Conservation (phyloP, 192 early-diverging fungal genomes). For the Coemansia sp. region DNA sequence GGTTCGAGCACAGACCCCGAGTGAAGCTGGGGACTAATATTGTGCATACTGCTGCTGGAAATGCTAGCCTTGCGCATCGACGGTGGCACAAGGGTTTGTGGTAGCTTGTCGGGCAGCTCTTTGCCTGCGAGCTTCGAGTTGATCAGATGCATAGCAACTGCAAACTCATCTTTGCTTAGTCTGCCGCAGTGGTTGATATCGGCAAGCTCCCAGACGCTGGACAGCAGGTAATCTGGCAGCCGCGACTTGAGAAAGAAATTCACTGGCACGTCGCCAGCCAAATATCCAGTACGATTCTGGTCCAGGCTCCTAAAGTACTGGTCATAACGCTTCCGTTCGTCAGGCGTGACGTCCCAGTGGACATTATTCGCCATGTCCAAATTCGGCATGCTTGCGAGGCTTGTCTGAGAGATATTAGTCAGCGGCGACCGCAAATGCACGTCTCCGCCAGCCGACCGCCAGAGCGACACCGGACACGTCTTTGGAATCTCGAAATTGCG, state of each 20-base stretch:
- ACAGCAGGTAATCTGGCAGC: constrained; percentile 66
- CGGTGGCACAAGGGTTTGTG: constrained; percentile 51
- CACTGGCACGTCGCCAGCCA: constrained; percentile 74
- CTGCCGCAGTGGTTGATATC: constrained; percentile 65
- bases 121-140: constrained; percentile 61
- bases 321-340: constrained; percentile 76
- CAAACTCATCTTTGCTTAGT: constrained; percentile 73
- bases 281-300: constrained; percentile 58
- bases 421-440: constrained; percentile 36
- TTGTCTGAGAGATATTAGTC: constrained; percentile 30
- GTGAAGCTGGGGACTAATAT: constrained; percentile 32
- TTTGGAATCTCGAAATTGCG: constrained; percentile 69
- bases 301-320: constrained; percentile 80
- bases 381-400: constrained; percentile 33
- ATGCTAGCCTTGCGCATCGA: constrained; percentile 44
- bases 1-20: constrained; percentile 27
- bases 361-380: constrained; percentile 27
- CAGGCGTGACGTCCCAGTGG: constrained; percentile 75
- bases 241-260: constrained; percentile 82
- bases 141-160: constrained; percentile 81
- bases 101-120: constrained; percentile 57
- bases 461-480: constrained; percentile 66
- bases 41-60: constrained; percentile 41
- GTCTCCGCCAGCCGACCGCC: constrained; percentile 56
- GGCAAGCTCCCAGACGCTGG: constrained; percentile 81